Conservation (phyloP, 352 stramenopile genomes). For the Globisporangium spinosum region DNA sequence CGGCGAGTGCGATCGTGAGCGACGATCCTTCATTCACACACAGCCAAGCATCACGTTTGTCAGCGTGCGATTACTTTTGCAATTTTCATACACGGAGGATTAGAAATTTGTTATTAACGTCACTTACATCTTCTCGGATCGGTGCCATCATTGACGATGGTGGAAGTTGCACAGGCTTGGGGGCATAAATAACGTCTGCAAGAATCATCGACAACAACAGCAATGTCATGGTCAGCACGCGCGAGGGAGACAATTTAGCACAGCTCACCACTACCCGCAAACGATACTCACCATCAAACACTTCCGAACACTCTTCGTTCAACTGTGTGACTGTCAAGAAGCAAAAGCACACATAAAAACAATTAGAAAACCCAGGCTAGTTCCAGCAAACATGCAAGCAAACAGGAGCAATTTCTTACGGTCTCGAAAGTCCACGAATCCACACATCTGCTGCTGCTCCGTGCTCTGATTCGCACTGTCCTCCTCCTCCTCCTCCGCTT, state of each 20-base stretch:
- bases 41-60: background rate
- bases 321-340: constrained; percentile 13
- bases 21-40: background rate
- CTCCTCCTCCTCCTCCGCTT: background rate
- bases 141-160: background rate
- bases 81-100: background rate
- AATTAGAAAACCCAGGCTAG: background rate
- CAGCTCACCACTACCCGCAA: background rate
- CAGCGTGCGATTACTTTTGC: background rate
- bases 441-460: constrained; percentile 10
- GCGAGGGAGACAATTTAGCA: background rate
- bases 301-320: constrained; percentile 16
- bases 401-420: constrained; percentile 6
- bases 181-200: constrained; percentile 14
- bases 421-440: constrained; percentile 22
- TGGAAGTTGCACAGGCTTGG: background rate
- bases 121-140: constrained; percentile 11
- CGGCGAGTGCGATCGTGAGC: background rate
- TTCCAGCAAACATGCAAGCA: background rate
- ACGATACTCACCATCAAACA: constrained; percentile 16
- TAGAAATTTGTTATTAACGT: no score
- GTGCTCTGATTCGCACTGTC: background rate
- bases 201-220: background rate
- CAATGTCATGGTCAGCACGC: background rate
- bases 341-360: background rate